Evolutionary conservation across 495 filamentous ascomycete species (phyloP).

Genomic region (Penicillium crystallinum): DNA sequence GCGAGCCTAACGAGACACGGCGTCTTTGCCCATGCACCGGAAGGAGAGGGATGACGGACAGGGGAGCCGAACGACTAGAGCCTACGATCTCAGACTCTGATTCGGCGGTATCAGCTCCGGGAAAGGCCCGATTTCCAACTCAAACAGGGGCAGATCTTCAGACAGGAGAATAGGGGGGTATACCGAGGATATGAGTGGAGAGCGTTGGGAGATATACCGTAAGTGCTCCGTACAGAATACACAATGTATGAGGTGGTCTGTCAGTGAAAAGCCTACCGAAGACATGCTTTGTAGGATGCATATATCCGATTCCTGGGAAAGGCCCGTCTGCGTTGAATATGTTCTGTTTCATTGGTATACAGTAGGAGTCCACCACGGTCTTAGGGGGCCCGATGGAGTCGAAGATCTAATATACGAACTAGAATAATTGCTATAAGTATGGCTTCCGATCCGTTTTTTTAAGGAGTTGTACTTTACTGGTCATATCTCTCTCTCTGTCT

Average conservation of each 20-base stretch:
- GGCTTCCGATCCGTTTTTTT: not conserved
- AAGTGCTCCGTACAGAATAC: not conserved
- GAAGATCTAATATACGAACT: not conserved
- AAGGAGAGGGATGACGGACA: slow-evolving; percentile 7
- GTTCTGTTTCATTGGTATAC: too few relatives aligned
- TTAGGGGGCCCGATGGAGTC: not conserved
- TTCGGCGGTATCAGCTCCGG: not conserved
- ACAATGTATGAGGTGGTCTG: not conserved
- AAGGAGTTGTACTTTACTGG: not conserved
- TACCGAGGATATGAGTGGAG: not conserved
- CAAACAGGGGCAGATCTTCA: slow-evolving; percentile 4
- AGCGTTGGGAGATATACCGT: not conserved
- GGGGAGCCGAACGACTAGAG: slow-evolving; percentile 8
- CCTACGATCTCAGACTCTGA: slow-evolving; percentile 3
- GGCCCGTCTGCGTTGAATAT: too few relatives aligned
- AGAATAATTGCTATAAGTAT: not conserved
- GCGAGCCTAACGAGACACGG: slow-evolving; percentile 4
- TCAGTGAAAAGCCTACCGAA: too few relatives aligned
- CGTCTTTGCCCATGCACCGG: not conserved
- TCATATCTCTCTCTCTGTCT: not conserved
- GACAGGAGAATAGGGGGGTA: not conserved
- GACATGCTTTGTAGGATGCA: too few relatives aligned
- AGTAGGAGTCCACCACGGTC: not conserved
- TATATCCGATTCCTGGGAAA: too few relatives aligned
- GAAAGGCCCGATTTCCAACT: not conserved